These are phyloP conservation scores for Lecanosticta acicola DNA, from an alignment of 2,329 filamentous ascomycete species.

Conservation along the genomic window DNA sequence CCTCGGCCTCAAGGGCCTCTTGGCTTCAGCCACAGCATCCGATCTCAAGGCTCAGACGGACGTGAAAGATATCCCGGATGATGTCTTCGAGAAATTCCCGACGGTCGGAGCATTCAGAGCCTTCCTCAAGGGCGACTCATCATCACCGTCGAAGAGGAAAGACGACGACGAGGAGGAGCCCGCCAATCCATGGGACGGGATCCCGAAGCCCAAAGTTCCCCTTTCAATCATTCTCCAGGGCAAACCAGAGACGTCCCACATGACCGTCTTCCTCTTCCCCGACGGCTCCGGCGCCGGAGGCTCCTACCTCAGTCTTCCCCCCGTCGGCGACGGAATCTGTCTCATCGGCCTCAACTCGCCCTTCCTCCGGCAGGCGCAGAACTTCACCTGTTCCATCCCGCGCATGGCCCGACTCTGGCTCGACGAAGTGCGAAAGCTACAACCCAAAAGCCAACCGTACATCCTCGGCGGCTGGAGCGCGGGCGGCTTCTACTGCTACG, in stretches of 20 bases:
- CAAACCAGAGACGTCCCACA: constrained; percentile 14
- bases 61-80: constrained; percentile 14
- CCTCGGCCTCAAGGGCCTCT: constrained; percentile 26
- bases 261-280: constrained; percentile 35
- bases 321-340: constrained; percentile 42
- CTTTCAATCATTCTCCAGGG: constrained; percentile 26
- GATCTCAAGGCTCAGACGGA: constrained; percentile 24
- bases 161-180: constrained; percentile 17
- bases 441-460: constrained; percentile 51
- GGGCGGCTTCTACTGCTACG: constrained; percentile 63
- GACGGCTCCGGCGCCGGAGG: constrained; percentile 46
- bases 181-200: constrained; percentile 27
- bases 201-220: constrained; percentile 30
- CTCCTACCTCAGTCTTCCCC: constrained; percentile 37
- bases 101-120: constrained; percentile 25
- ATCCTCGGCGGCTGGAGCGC: constrained; percentile 69
- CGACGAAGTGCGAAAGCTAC: constrained; percentile 36
- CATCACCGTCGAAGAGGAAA: not conserved
- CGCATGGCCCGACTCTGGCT: constrained; percentile 26
- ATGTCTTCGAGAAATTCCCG: constrained; percentile 23
- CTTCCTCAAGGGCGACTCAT: constrained; percentile 8
- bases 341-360: constrained; percentile 40
- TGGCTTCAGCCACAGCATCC: constrained; percentile 25
- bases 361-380: constrained; percentile 25
- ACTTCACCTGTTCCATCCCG: constrained; percentile 28